These are phyloP conservation scores for Psidium guajava DNA, from an alignment of 345 rosid species.

Conservation along the genomic window DNA sequence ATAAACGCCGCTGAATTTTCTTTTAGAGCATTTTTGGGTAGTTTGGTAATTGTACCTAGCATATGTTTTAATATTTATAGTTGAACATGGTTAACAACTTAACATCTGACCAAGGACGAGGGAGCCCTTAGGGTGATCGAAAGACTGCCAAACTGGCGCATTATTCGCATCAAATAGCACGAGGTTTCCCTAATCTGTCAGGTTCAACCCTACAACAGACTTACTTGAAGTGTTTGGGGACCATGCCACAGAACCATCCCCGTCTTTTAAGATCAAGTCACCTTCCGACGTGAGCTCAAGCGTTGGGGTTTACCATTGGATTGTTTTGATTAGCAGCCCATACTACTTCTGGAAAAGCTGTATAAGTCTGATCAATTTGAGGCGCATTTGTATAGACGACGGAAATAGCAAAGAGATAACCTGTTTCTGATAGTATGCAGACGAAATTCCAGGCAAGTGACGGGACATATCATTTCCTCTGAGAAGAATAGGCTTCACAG, in stretches of 20 bases:
- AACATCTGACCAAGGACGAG: constrained; percentile 10
- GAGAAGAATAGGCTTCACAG: not conserved
- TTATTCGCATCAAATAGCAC: constrained; percentile 5
- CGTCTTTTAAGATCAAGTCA: constrained; percentile 8
- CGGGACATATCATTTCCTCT: not conserved
- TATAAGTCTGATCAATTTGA: not conserved
- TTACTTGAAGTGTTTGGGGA: constrained; percentile 1
- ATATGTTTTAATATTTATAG: not conserved
- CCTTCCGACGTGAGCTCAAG: constrained; percentile 5
- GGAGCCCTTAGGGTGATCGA: constrained; percentile 7
- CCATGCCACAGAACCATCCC: constrained; percentile 6
- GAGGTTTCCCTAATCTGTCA: constrained; percentile 6
- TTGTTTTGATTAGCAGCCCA: constrained; percentile 19
- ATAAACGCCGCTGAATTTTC: not conserved
- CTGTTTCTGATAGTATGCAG: not conserved
- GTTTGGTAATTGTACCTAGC: not conserved
- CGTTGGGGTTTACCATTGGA: not conserved
- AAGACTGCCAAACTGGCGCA: constrained; percentile 12
- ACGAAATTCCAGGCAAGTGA: not conserved
- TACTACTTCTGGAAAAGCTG: constrained; percentile 1
- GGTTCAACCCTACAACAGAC: constrained; percentile 2
- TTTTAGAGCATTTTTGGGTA: too few species aligned
- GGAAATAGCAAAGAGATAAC: not conserved
- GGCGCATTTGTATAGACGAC: not conserved
- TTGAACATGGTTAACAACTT: not conserved